Evolutionary conservation across 768 basidiomycete genomes (phyloP).

Genomic region (Fistulinella prunicolor): DNA sequence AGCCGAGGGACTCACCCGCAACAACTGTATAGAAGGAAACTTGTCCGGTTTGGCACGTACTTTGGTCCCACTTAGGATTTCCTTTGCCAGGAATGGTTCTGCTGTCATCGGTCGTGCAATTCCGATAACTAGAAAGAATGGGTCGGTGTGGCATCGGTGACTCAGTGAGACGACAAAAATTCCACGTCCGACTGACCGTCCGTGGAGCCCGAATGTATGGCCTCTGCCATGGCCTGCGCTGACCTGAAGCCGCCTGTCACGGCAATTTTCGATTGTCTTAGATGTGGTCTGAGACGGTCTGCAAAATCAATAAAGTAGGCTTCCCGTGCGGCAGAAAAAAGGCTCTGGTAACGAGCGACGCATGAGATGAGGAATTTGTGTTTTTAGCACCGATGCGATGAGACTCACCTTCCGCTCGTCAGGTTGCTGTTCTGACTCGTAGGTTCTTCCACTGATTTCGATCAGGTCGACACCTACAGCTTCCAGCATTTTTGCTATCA

Average conservation of each 20-base stretch:
- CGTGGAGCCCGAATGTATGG: conserved; percentile 20
- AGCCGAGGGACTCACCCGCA: conserved; percentile 21
- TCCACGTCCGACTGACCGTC: conserved; percentile 23
- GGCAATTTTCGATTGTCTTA: conserved; percentile 25
- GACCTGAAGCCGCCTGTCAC: conserved; percentile 34
- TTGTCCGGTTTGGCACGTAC: conserved; percentile 22
- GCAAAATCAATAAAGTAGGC: conserved; percentile 34
- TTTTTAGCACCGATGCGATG: too few relatives aligned
- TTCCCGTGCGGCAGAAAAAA: conserved; percentile 16
- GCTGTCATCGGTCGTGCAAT: conserved; percentile 30
- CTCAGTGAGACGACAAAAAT: neutral
- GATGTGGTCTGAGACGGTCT: conserved; percentile 23
- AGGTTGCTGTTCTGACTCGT: conserved; percentile 22
- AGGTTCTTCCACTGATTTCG: conserved; percentile 40
- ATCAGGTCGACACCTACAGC: conserved; percentile 36
- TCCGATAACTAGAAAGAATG: conserved; percentile 22
- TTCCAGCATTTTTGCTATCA: conserved; percentile 34
- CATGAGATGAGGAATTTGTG: neutral
- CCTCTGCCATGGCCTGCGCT: conserved; percentile 27
- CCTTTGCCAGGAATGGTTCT: conserved; percentile 29
- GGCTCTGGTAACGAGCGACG: conserved; percentile 6
- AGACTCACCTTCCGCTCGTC: conserved; percentile 11
- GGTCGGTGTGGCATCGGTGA: conserved; percentile 1
- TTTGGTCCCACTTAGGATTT: conserved; percentile 27
- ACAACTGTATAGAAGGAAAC: conserved; percentile 38